Conservation (phyloP, 345 rosid genomes). For the Stellera chamaejasme region DNA sequence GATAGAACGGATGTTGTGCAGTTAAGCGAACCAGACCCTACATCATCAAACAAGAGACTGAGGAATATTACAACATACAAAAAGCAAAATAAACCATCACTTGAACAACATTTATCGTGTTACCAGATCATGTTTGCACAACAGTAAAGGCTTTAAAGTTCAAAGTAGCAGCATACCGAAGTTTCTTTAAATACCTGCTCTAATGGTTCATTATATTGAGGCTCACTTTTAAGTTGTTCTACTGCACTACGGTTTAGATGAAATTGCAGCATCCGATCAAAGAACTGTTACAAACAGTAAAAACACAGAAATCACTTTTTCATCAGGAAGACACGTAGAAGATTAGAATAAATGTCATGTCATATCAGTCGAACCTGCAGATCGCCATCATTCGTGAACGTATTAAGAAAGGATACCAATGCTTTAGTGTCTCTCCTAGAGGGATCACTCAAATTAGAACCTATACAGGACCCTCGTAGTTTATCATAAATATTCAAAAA, state of each 20-base stretch:
- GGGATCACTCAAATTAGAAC: conserved; percentile 67
- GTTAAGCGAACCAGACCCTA: conserved; percentile 78
- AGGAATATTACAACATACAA: conserved; percentile 9
- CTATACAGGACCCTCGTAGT: conserved; percentile 44
- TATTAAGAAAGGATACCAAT: conserved; percentile 47
- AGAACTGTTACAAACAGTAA: conserved; percentile 30
- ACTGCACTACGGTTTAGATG: conserved; percentile 32
- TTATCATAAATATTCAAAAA: conserved; percentile 46
- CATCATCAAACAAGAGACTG: conserved; percentile 37
- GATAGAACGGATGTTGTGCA: conserved; percentile 41
- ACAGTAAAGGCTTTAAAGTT: not conserved
- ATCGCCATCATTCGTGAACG: conserved; percentile 39
- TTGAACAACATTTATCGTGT: not conserved
- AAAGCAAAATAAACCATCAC: not conserved
- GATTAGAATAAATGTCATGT: not conserved
- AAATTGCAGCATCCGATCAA: conserved; percentile 32
- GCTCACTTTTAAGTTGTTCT: conserved; percentile 30
- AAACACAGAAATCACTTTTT: not conserved
- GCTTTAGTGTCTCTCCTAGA: conserved; percentile 46
- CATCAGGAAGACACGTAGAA: not conserved
- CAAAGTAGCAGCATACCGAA: not conserved
- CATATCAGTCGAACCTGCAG: conserved; percentile 30
- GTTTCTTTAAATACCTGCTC: conserved; percentile 42
- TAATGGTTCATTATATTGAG: conserved; percentile 36
- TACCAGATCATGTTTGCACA: not conserved